phyloP scores from a whole-genome alignment of 75 land plant species.

The Sequoiadendron giganteum region DNA sequence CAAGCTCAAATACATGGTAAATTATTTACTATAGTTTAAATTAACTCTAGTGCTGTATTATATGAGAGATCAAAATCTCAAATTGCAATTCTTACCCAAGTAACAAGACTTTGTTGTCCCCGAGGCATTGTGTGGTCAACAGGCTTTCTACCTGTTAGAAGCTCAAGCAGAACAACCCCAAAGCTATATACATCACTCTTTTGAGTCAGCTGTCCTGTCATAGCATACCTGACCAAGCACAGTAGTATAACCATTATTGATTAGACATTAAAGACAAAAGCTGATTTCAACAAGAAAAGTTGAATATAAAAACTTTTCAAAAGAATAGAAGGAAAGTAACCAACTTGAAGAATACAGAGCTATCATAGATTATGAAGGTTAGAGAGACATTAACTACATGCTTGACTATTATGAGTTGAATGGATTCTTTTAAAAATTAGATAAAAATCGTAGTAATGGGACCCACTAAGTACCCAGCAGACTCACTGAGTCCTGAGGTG shows the following conservation, averaged over 20 bases:
- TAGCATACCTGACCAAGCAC: slow-evolving; percentile 46
- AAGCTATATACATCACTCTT: slow-evolving; percentile 72
- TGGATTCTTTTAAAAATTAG: background rate
- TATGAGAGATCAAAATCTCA: background rate
- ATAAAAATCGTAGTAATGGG: background rate
- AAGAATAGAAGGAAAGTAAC: background rate
- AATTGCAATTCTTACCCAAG: slow-evolving; percentile 44
- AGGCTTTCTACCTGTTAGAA: slow-evolving; percentile 69
- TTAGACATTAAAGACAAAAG: background rate
- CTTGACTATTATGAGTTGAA: background rate
- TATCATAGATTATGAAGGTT: background rate
- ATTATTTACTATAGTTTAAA: background rate
- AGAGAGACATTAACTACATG: background rate
- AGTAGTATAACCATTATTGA: background rate
- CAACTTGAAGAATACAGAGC: background rate
- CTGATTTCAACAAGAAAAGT: background rate
- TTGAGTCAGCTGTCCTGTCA: slow-evolving; percentile 71
- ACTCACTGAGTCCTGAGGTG: background rate
- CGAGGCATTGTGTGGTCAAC: slow-evolving; percentile 78
- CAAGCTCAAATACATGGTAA: background rate
- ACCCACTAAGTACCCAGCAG: background rate
- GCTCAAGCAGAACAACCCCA: slow-evolving; percentile 66
- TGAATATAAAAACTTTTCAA: background rate
- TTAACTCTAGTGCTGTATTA: background rate
- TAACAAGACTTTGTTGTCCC: slow-evolving; percentile 71